Evolutionary conservation across 164 flowering plant genomes (phyloP), one percentile per base, ranked within the genome.

Genomic region (Magnolia changhungtana): DNA sequence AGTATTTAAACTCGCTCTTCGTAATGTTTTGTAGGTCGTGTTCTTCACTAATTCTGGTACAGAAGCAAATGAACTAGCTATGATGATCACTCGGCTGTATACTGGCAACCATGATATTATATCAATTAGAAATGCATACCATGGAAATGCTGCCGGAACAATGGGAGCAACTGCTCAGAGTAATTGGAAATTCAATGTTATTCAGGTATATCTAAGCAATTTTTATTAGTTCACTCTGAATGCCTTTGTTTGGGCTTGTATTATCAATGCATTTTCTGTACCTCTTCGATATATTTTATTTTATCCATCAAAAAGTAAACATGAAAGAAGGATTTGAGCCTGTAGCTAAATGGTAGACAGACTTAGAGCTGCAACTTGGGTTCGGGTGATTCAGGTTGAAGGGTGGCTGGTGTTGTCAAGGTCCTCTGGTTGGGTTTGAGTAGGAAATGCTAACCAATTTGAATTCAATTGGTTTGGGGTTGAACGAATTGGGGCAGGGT

Each of bases 31-130:
- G 50, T 66, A 96, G 99, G 98, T 96, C 69, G 96, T 87, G 37
- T 96, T 90, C 76, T 96, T 96, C 74, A 92, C 98, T 1, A 96
- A 96, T 80, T 94, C 98, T 11, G 99, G 99, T 52, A 96, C 99
- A 21, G 99, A 96, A 77, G 99, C 99, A 14, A 96, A 96, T 75
- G 99, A 96, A 83, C 76, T 96, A 74, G 99, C 99, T 2, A 80
- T 96, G 86, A 84, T 96, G 96, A 90, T 96, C 9, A 94, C 99
- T 16, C 86, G 89, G 64, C 71, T 94, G 73, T 94, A 96, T 72
- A 92, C 96, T 3, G 97, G 98, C 0, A 82, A 84, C 78, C 86
- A 92, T 58, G 99, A 92, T 81, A 83, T 96, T 50, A 82, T 96
- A 55, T 91, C 99, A 0, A 29, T 96, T 55, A 85, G 99, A 81